Conservation (phyloP, 2,329 filamentous ascomycete species). For the Lecanosticta acicola region DNA sequence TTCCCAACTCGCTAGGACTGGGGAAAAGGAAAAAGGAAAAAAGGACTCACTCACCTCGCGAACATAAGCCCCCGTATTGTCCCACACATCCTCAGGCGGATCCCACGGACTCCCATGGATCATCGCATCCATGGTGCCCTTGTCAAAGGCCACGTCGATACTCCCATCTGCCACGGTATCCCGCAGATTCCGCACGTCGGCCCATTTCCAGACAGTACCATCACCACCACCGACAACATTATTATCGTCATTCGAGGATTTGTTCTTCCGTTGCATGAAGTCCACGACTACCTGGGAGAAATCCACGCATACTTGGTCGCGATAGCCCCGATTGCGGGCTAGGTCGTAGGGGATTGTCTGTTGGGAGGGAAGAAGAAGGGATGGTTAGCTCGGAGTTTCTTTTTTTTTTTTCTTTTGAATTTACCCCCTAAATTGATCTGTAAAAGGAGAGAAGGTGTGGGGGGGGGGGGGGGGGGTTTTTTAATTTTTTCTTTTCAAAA, state of each 20-base stretch:
- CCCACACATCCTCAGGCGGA: slow-evolving; percentile 28
- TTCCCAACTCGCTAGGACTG: not conserved
- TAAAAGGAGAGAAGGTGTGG: no score
- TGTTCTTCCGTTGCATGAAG: slow-evolving; percentile 39
- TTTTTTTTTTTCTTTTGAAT: no score
- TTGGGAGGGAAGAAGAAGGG: not conserved
- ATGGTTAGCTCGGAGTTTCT: no score
- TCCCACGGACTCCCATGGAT: slow-evolving; percentile 30
- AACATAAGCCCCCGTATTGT: slow-evolving; percentile 24
- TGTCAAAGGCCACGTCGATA: slow-evolving; percentile 51
- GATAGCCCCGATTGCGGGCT: slow-evolving; percentile 41
- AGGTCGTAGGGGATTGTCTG: slow-evolving; percentile 51
- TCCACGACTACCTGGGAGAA: slow-evolving; percentile 52
- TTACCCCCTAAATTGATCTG: no score
- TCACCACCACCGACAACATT: slow-evolving; percentile 36
- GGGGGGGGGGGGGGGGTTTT: no score
- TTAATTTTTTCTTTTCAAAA: no score
- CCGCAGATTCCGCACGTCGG: slow-evolving; percentile 50
- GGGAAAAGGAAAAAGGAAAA: not conserved
- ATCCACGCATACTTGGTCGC: slow-evolving; percentile 50
- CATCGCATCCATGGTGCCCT: slow-evolving; percentile 33
- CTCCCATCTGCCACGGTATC: slow-evolving; percentile 35
- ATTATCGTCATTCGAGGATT: not conserved
- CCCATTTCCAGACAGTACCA: slow-evolving; percentile 41
- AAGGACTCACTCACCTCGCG: slow-evolving; percentile 15